Percentiles rank a stretch among this genome's conserved stretches.
Conservation (phyloP, 176 grass and related monocot species). For the Eleusine indica region DNA sequence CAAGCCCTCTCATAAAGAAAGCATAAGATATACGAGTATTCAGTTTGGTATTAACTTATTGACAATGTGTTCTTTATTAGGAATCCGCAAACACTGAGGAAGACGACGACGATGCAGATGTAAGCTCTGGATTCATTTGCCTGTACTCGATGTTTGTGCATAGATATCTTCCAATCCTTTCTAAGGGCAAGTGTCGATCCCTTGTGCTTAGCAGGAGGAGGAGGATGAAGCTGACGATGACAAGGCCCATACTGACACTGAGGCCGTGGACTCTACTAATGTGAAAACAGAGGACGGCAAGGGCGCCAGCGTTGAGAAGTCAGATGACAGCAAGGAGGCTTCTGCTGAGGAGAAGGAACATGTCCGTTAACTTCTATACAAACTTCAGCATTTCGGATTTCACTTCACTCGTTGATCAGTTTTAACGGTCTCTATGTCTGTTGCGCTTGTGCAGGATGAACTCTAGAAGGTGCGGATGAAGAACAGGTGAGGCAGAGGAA, state of each 20-base stretch:
- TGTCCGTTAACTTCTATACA: neutral
- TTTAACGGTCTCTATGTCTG: neutral
- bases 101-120: slow-evolving; percentile 19
- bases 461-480: slow-evolving; percentile 35
- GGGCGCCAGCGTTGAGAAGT: slow-evolving; percentile 5
- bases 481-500: neutral
- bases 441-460: slow-evolving; percentile 53
- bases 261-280: neutral
- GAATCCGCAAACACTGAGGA: slow-evolving; percentile 39
- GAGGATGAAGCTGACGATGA: slow-evolving; percentile 26
- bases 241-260: neutral
- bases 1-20: neutral
- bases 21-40: neutral
- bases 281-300: slow-evolving; percentile 8
- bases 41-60: neutral
- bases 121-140: slow-evolving; percentile 23
- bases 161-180: neutral
- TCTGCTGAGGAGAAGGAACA: slow-evolving; percentile 34
- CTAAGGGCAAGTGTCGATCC: neutral
- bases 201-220: slow-evolving; percentile 40
- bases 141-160: slow-evolving; percentile 13
- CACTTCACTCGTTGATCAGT: neutral
- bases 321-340: slow-evolving; percentile 35
- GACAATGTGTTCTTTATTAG: neutral
- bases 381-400: neutral